Evolutionary conservation across 2,329 filamentous ascomycete genomes (phyloP), one percentile per base, ranked within the genome.

Genomic region (Aspergillus ibericus): DNA sequence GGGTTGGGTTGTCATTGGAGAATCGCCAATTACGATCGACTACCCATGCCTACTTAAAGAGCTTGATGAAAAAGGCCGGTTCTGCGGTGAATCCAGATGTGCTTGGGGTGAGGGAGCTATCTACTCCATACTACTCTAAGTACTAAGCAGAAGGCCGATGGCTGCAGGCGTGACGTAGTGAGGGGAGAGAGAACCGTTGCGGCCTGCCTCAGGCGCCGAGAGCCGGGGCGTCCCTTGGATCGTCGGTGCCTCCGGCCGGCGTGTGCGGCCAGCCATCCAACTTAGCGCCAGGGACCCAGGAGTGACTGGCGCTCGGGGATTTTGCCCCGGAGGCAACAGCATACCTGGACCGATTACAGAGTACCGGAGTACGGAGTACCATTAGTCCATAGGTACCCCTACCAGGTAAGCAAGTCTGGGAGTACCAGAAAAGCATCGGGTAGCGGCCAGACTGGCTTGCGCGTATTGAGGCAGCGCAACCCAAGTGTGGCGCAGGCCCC

Each of bases 401-500:
- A n/a, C n/a, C n/a, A n/a, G n/a, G 6, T 25, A 25, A 25, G 22
- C 22, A 25, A 22, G n/a, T 42, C 18, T 22, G 42, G 25, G 22
- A 29, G 18, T 10, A 32, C 44, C 44, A 29, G 27, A 10, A 15
- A 12, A 29, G 15, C 15, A 29, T 55, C 52, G 52, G 52, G 52
- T 55, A 55, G 27, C 36, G 36, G 40, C 29, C 29, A 47, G 38
- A 46, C 38, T 57, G 60, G 60, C 58, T 62, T 62, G 60, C 60
- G 61, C 59, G 61, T 62, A 59, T 59, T 59, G 32, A 38, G 51
- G 40, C 25, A 44, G 51, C 15, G 22, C 40, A 53, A 51, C 22
- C 36, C 51, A 46, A 58, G 59, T 68, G 66, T 69, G 67, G 67
- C 67, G 66, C 66, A 69, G 65, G 59, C 60, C 46, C 58, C 55